phyloP scores from a whole-genome alignment of 129 eudicot genomes.

The sunflower (Helianthus annuus) region DNA sequence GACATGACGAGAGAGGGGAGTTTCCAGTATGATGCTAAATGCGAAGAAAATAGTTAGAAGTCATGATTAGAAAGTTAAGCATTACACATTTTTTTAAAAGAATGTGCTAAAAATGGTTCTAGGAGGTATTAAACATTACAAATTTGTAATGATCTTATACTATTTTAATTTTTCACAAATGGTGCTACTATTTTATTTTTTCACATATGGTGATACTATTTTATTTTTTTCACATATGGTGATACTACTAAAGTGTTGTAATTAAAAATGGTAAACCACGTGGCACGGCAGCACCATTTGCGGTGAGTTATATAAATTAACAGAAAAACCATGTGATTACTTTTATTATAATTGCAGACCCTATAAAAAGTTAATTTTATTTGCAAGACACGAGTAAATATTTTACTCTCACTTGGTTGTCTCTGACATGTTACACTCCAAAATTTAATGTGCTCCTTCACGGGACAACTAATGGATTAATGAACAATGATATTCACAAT shows the following conservation, averaged over 20 bases:
- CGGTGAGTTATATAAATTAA: slow-evolving; percentile 25
- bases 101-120: too few relatives aligned
- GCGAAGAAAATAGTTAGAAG: too few relatives aligned
- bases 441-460: slow-evolving; percentile 30
- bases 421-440: slow-evolving; percentile 28
- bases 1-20: too few relatives aligned
- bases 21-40: too few relatives aligned
- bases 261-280: slow-evolving; percentile 19
- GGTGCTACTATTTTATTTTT: background rate
- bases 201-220: too few relatives aligned
- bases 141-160: background rate
- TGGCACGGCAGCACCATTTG: slow-evolving; percentile 36
- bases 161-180: background rate
- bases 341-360: slow-evolving; percentile 31
- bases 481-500: background rate
- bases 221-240: too few relatives aligned
- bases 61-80: too few relatives aligned
- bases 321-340: slow-evolving; percentile 36
- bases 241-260: background rate
- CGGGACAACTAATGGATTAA: slow-evolving; percentile 32
- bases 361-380: background rate
- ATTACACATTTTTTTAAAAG: too few relatives aligned
- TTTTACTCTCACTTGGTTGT: slow-evolving; percentile 24
- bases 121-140: too few relatives aligned
- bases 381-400: slow-evolving; percentile 30